Percentiles rank a stretch among this genome's conserved stretches.
Conservation (phyloP, 1,284 basidiomycete species). For the Marasmius oreades region DNA sequence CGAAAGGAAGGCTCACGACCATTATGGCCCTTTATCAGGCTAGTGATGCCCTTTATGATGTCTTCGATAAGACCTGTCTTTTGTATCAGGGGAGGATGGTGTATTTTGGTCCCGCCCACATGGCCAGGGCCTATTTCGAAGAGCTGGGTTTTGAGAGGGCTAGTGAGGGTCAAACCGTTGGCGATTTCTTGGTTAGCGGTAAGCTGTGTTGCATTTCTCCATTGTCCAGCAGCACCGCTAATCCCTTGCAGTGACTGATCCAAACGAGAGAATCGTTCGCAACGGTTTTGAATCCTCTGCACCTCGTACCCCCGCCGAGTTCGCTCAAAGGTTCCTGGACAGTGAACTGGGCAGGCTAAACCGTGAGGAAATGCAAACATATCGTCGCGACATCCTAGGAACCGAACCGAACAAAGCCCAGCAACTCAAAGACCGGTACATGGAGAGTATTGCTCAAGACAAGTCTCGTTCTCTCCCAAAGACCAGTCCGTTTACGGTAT, state of each 20-base stretch:
- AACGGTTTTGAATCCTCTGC: conserved; percentile 40
- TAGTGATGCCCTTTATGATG: conserved; percentile 39
- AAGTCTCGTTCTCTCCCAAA: no score
- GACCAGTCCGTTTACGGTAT: no score
- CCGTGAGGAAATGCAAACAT: no score
- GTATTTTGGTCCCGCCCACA: conserved; percentile 41
- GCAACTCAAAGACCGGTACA: no score
- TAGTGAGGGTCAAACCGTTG: conserved; percentile 35
- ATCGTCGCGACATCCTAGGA: no score
- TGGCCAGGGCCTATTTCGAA: conserved; percentile 43
- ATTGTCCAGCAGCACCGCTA: no score
- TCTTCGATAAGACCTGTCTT: conserved; percentile 20
- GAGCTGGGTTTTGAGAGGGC: conserved; percentile 44
- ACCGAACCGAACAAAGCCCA: no score
- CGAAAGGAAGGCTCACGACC: conserved; percentile 16
- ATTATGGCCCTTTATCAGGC: conserved; percentile 43
- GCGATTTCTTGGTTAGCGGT: conserved; percentile 60
- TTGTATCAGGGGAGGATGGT: conserved; percentile 48
- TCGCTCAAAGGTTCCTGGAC: conserved; percentile 37
- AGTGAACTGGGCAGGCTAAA: no score
- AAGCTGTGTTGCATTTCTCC: no score
- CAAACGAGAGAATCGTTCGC: conserved; percentile 47
- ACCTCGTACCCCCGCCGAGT: conserved; percentile 55
- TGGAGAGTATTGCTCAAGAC: no score
- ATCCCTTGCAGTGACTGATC: conserved; percentile 64